Base-by-base conservation (phyloP, 441 rosid species). In the Viola pubescens region DNA sequence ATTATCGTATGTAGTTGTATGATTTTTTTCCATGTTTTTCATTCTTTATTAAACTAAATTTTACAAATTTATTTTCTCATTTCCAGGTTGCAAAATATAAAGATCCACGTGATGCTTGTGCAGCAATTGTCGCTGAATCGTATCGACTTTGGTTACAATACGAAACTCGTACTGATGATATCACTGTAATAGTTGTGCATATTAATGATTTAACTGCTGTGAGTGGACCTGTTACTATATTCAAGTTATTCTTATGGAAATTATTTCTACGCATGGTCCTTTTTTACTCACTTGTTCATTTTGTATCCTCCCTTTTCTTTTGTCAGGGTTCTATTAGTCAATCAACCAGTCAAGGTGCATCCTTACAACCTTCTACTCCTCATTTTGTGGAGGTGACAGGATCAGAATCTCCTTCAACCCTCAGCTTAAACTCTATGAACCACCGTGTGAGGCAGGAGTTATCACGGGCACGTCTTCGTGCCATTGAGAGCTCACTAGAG, bases 41-140 rank as follows among this genome's bases (percentile, higher is more conserved):
- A 48, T 13, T 48, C 16, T 9, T 3, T 13, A 48, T 48, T 6
- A 7, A 48, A 13, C n/a, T 9, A 48, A 38, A 6, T 16, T 48
- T 54, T 10, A 52, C 57, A 47, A 11, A 55, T 62, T 42, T 56
- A 55, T 34, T 62, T 14, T 8, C 54, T 12, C 46, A 26, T 72
- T 66, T 76, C 53, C 74, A 94, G 99, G 95, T 94, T 74, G 87
- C 89, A 64, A 94, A 94, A 72, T 80, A 85, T 75, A 78, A 82
- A 76, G 99, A 94, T 79, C 99, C 99, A 40, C 92, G 94, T 19
- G 99, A 94, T 82, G 99, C 99, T 70, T 94, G 99, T 80, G 97
- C 99, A 75, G 99, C 99, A 46, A 87, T 94, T 69, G 99, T 94
- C 50, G 97, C 99, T 42, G 99, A 94, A 87, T 87, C 99, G 50